Evolutionary conservation across 2,329 filamentous ascomycete species (phyloP), one percentile per base, ranked within the genome.

Genomic region (Hymenoscyphus salicellus): DNA sequence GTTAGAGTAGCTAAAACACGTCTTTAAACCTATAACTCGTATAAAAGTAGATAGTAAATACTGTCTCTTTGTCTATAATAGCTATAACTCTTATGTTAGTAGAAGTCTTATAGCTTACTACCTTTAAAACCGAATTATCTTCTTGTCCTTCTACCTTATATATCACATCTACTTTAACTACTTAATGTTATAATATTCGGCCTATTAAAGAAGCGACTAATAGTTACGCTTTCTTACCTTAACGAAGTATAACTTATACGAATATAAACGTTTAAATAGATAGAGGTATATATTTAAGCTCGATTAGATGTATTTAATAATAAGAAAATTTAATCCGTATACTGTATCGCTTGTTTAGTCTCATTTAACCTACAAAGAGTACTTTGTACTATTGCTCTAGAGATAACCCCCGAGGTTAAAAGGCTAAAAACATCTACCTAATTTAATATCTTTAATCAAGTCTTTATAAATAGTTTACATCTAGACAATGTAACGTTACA

Each of bases 171-270:
- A 0, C 32, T 68, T 5, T 60, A 69, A 57, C 68, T 62, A 43
- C 63, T 69, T 17, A 56, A 69, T 63, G 61, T 70, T 59, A 41
- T 23, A 3, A 41, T 69, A 17, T 70, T 70, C 49, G 36, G 41
- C 6, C 66, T 63, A 8, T 23, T 71, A 17, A 58, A 66, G n/a
- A 55, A 55, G 26, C 49, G 49, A 55, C 49, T 55, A 23, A 55
- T 11, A 14, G 49, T n/a, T 3, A 14, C 49, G 26, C 49, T 55
- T 55, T 55, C n/a, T 23, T 23, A 55, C 26, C 49, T 55, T 55
- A 55, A 28, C 26, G n/a, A 55, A 55, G 49, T n/a, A 23, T n/a
- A 55, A 28, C 49, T 55, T 20, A n/a, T 55, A 23, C 17, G 17
- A 55, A 55, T 55, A 20, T n/a, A 55, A 28, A 55, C 5, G n/a